phyloP scores from a whole-genome alignment of 139 green algal species.

The Chara braunii region DNA sequence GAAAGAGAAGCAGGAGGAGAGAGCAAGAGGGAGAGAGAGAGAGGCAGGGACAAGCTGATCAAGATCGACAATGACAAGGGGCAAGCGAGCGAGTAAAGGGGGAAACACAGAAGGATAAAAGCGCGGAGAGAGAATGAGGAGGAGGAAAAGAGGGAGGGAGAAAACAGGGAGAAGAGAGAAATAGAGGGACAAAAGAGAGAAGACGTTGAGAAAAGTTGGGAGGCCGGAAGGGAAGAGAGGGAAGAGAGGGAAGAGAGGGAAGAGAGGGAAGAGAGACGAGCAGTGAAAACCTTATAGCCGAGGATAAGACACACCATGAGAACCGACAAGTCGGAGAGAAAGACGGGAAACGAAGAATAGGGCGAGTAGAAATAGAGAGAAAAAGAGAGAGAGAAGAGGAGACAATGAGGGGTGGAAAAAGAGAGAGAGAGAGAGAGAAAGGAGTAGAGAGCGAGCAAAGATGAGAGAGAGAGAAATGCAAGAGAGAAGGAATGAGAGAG shows the following conservation, averaged over 20 bases:
- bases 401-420: not conserved
- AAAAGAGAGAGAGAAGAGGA: not conserved
- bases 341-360: not conserved
- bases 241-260: not conserved
- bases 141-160: too few relatives aligned
- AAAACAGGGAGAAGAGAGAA: too few relatives aligned
- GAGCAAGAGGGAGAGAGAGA: too few relatives aligned
- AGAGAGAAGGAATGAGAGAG: not conserved
- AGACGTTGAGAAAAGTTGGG: not conserved
- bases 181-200: not conserved
- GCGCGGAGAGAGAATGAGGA: too few relatives aligned
- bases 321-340: not conserved
- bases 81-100: too few relatives aligned
- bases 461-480: not conserved
- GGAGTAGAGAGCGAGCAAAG: not conserved
- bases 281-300: not conserved
- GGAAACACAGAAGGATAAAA: too few relatives aligned
- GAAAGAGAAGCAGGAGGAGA: too few relatives aligned
- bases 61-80: too few relatives aligned
- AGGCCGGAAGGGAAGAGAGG: not conserved
- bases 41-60: too few relatives aligned
- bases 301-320: not conserved
- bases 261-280: not conserved
- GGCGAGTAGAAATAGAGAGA: not conserved
- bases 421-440: not conserved